Percentiles rank a stretch among this genome's conserved stretches.
Conservation (phyloP, 495 filamentous ascomycete genomes). For the Xylaria palmicola region DNA sequence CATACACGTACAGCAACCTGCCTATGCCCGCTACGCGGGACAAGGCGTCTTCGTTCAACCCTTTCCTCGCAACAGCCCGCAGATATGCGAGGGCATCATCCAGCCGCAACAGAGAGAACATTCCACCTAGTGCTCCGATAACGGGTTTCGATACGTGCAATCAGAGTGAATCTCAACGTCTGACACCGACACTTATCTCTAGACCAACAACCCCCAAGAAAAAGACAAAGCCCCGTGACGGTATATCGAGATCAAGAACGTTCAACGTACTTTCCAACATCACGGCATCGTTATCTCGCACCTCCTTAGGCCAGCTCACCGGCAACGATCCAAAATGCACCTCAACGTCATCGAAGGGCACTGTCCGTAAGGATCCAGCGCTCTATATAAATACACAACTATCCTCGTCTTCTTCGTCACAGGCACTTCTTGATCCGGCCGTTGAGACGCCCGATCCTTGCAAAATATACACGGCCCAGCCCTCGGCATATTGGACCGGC, state of each 20-base stretch:
- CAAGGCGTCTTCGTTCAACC: background rate
- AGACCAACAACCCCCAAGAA: slow-evolving; percentile 12
- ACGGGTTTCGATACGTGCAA: slow-evolving; percentile 1
- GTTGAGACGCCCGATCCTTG: slow-evolving; percentile 14
- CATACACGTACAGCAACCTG: slow-evolving; percentile 16
- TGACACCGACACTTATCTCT: background rate
- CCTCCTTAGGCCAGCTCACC: slow-evolving; percentile 23
- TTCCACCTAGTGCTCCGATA: slow-evolving; percentile 13
- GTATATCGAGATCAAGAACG: slow-evolving; percentile 38
- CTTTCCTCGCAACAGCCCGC: background rate
- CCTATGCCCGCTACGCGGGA: background rate
- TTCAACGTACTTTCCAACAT: slow-evolving; percentile 39
- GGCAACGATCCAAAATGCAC: slow-evolving; percentile 25
- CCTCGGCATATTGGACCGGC: slow-evolving; percentile 53
- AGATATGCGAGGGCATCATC: background rate
- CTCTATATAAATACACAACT: slow-evolving; percentile 7
- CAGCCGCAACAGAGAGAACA: slow-evolving; percentile 22
- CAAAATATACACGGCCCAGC: slow-evolving; percentile 30
- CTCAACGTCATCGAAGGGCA: slow-evolving; percentile 18
- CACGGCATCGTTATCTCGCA: slow-evolving; percentile 37
- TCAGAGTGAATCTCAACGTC: slow-evolving; percentile 4
- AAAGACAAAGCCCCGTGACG: slow-evolving; percentile 1
- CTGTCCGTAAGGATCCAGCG: background rate
- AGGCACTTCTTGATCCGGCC: background rate
- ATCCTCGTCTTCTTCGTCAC: slow-evolving; percentile 12